phyloP scores from a whole-genome alignment of 495 filamentous ascomycete genomes.

The Penicillium nucicola region DNA sequence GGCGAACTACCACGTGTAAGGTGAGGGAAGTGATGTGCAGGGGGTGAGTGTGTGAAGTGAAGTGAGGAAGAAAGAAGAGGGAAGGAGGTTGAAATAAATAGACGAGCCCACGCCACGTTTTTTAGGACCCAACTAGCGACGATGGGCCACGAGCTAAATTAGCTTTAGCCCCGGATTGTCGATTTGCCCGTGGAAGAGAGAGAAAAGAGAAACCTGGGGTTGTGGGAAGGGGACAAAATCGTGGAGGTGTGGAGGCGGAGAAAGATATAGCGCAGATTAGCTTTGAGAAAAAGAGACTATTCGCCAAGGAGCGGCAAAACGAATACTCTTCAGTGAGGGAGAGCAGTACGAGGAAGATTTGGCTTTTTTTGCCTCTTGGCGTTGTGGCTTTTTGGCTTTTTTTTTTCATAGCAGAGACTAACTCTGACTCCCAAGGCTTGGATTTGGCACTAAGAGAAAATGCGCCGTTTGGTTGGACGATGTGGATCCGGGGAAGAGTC shows the following conservation, averaged over 20 bases:
- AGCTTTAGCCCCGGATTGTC: slow-evolving; percentile 13
- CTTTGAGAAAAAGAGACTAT: slow-evolving; percentile 1
- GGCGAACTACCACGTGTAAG: background rate
- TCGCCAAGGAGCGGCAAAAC: slow-evolving; percentile 10
- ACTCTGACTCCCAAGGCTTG: background rate
- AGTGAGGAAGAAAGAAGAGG: background rate
- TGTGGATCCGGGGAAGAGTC: background rate
- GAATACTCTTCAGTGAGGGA: slow-evolving; percentile 4
- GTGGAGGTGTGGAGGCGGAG: slow-evolving; percentile 27
- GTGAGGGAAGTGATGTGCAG: background rate
- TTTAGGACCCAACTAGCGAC: slow-evolving; percentile 1
- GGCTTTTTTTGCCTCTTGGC: slow-evolving; percentile 4
- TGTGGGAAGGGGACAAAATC: slow-evolving; percentile 3
- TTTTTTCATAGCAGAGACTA: too few species aligned
- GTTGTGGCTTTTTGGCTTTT: background rate
- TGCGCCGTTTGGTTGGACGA: slow-evolving; percentile 6
- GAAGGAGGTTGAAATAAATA: background rate
- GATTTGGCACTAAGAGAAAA: slow-evolving; percentile 3
- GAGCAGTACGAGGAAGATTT: background rate
- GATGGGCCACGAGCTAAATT: slow-evolving; percentile 22
- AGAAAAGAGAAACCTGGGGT: slow-evolving; percentile 20
- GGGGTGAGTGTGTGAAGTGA: background rate
- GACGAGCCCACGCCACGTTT: slow-evolving; percentile 1
- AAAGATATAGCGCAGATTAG: slow-evolving; percentile 20
- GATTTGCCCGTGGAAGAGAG: slow-evolving; percentile 6